phyloP scores from a whole-genome alignment of 495 filamentous ascomycete genomes.

The Daldinia childiae region DNA sequence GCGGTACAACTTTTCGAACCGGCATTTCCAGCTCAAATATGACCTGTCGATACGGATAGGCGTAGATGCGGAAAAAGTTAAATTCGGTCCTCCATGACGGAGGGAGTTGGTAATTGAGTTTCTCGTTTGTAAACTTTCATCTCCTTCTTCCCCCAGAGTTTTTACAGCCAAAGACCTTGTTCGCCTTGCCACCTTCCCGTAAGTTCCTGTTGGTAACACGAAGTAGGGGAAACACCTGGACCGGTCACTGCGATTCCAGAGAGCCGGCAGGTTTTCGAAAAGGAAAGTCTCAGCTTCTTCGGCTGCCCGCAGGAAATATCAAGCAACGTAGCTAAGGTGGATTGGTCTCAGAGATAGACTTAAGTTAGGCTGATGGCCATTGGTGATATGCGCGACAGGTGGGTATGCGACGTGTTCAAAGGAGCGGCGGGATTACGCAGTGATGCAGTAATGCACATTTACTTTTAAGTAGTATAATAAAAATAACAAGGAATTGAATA shows the following conservation, averaged over 20 bases:
- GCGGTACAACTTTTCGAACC: constrained; percentile 24
- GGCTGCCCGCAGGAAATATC: constrained; percentile 33
- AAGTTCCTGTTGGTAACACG: constrained; percentile 22
- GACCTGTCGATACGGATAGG: constrained; percentile 29
- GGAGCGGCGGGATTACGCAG: constrained; percentile 33
- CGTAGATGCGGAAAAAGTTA: constrained; percentile 10
- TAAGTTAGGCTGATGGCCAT: constrained; percentile 30
- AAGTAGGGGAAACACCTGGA: constrained; percentile 27
- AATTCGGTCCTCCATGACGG: constrained; percentile 40
- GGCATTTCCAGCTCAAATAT: constrained; percentile 31
- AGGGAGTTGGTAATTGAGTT: constrained; percentile 13
- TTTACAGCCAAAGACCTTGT: constrained; percentile 10
- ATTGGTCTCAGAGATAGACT: constrained; percentile 16
- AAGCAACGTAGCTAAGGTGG: constrained; percentile 17
- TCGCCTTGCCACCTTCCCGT: constrained; percentile 23
- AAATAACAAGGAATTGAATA: constrained; percentile 8
- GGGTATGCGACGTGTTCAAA: constrained; percentile 41
- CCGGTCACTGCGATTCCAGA: constrained; percentile 34
- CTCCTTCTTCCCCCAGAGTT: constrained; percentile 23
- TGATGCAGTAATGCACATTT: constrained; percentile 8
- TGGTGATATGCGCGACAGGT: constrained; percentile 38
- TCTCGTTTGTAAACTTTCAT: constrained; percentile 31
- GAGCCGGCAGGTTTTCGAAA: constrained; percentile 25
- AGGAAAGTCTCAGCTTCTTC: constrained; percentile 32
- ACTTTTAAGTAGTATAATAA: not conserved